phyloP scores from a whole-genome alignment of 495 filamentous ascomycete species.

The Aspergillus homomorphus region DNA sequence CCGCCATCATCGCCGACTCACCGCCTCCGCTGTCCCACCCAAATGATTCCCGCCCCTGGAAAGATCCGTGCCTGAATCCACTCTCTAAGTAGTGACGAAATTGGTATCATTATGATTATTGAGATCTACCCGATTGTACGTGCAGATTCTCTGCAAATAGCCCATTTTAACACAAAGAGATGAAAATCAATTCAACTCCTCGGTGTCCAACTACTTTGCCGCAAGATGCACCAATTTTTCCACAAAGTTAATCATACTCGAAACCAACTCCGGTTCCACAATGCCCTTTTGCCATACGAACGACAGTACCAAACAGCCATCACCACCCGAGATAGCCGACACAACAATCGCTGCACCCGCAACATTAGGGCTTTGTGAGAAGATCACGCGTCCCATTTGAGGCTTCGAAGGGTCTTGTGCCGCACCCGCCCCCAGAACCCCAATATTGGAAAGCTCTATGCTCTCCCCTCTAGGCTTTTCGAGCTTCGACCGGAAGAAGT shows the following conservation, averaged over 20 bases:
- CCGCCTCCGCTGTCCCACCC: conserved; percentile 15
- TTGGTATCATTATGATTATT: background rate
- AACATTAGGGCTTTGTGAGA: conserved; percentile 47
- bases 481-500: conserved; percentile 31
- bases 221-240: conserved; percentile 22
- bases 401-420: conserved; percentile 21
- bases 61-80: background rate
- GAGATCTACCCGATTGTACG: background rate
- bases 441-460: conserved; percentile 49
- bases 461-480: conserved; percentile 30
- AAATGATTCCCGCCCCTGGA: background rate
- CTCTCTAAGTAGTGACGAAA: background rate
- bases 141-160: background rate
- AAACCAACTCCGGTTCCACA: conserved; percentile 28
- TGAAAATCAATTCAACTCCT: conserved; percentile 8
- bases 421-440: conserved; percentile 26
- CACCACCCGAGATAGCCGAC: conserved; percentile 39
- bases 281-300: conserved; percentile 39
- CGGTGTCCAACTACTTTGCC: background rate
- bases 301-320: conserved; percentile 35
- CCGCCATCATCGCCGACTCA: conserved; percentile 22
- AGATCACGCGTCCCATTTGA: conserved; percentile 34
- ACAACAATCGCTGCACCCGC: conserved; percentile 36
- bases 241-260: conserved; percentile 22
- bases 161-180: background rate